phyloP scores from a whole-genome alignment of 257 asterid species.

The Mitragyna speciosa region DNA sequence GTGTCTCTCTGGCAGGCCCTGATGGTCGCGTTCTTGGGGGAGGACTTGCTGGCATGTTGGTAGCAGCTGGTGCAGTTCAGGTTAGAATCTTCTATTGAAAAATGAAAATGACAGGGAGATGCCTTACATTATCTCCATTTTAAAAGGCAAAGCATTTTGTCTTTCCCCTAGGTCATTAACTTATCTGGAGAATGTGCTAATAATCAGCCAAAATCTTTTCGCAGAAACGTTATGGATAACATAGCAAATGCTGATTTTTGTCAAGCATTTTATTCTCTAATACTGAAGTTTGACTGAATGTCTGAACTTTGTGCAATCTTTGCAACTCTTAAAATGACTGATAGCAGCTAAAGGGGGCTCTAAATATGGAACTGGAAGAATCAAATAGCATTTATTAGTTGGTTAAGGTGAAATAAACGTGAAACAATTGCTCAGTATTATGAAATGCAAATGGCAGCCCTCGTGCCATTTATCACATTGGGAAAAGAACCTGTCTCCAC shows the following conservation, averaged over 20 bases:
- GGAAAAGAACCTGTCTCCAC: not conserved
- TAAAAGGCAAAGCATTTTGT: not conserved
- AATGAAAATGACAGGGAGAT: not conserved
- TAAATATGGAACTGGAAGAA: not conserved
- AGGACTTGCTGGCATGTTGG: slow-evolving; percentile 89
- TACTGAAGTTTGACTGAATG: not conserved
- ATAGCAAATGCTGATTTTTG: not conserved
- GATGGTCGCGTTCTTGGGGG: slow-evolving; percentile 97
- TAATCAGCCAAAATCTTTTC: not conserved
- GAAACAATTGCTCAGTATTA: not conserved
- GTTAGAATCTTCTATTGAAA: slow-evolving; percentile 33
- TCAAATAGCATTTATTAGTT: not conserved
- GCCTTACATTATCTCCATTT: not conserved
- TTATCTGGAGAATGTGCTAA: not conserved
- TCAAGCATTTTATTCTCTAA: not conserved
- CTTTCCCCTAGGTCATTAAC: not conserved
- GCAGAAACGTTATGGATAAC: not conserved
- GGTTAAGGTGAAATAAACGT: not conserved
- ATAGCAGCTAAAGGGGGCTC: not conserved
- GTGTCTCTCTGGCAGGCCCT: slow-evolving; percentile 82
- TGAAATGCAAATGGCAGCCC: not conserved
- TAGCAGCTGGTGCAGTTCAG: slow-evolving; percentile 87
- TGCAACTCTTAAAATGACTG: not conserved
- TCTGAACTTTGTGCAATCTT: not conserved
- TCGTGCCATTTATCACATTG: not conserved